Evolutionary conservation across 352 stramenopile genomes (phyloP), one percentile per base, ranked within the genome.

Genomic region (Elongisporangium anandrum): DNA sequence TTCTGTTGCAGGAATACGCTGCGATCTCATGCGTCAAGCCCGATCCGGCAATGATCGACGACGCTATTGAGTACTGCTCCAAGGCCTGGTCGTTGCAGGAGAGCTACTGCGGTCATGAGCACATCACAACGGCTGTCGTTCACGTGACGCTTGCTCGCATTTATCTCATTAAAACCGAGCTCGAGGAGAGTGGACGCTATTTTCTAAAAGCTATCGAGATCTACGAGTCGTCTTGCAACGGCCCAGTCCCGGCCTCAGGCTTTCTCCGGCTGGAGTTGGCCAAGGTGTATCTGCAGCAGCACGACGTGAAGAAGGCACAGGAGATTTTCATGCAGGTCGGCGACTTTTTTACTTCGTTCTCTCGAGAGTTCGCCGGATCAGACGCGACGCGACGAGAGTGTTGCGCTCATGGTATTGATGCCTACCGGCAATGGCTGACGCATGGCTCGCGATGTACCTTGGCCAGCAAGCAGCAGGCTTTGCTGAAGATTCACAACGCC

Each of bases 11-110:
- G 17, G 76, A 85, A 39, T 66, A 83, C 21, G 63, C 69, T 12
- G 21, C 63, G 2, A 64, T 69, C 4, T 62, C 74, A 34, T 59
- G 69, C 12, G 60, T 68, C 10, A 61, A 47, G 10, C 61, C 60
- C 3, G 72, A 77, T 39, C 49, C 70, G 10, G 57, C 69, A 3
- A 53, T 77, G 45, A 73, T 87, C 41, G 79, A 92, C 1, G 82
- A 88, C 10, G 82, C 79, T 0, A 54, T 87, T n/a, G 82, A 92
- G 58, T 74, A 69, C 45, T 90, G 77, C 57, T 78, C 64, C 29
- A 87, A 87, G 51, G 78, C 80, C 4, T 91, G 77, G 77, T 72
- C 72, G 17, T 50, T 91, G 3, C 77, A 89, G 23, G 75, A 91
- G 50, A 52, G 64, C 19, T 61, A 73, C 16, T 68, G 66, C 54